Conservation (phyloP, 2,329 filamentous ascomycete genomes). For the Parasarocladium wereldwijsianum region DNA sequence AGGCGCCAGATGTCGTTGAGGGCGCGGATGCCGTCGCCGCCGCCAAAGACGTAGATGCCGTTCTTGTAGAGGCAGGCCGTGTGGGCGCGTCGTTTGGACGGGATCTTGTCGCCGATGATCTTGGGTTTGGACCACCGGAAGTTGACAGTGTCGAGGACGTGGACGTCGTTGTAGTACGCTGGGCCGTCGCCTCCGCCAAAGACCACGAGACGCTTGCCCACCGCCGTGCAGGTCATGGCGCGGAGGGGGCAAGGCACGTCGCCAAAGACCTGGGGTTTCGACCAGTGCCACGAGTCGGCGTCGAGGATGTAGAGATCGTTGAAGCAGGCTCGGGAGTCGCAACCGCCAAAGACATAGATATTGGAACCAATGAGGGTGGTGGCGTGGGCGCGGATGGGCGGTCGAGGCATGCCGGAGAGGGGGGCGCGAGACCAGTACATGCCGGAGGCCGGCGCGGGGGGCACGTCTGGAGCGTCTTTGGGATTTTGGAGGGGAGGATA, state of each 20-base stretch:
- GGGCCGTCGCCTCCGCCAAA: slow-evolving; percentile 58
- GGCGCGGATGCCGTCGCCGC: slow-evolving; percentile 54
- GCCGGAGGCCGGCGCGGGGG: slow-evolving; percentile 48
- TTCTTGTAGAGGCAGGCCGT: slow-evolving; percentile 60
- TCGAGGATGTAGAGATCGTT: slow-evolving; percentile 56
- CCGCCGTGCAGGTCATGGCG: slow-evolving; percentile 58
- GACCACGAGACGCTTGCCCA: slow-evolving; percentile 55
- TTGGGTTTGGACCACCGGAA: slow-evolving; percentile 51
- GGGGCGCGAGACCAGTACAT: slow-evolving; percentile 60
- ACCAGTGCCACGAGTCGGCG: slow-evolving; percentile 58
- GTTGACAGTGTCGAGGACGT: slow-evolving; percentile 56
- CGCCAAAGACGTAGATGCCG: slow-evolving; percentile 58
- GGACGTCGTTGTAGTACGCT: slow-evolving; percentile 58
- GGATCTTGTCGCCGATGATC: slow-evolving; percentile 41
- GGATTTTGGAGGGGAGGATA: slow-evolving; percentile 45
- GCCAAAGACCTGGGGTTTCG: slow-evolving; percentile 46
- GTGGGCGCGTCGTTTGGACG: slow-evolving; percentile 49
- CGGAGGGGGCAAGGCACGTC: slow-evolving; percentile 50
- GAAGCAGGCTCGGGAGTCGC: slow-evolving; percentile 52
- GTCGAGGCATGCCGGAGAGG: slow-evolving; percentile 46
- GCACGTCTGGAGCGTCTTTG: slow-evolving; percentile 41
- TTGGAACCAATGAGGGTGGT: slow-evolving; percentile 52
- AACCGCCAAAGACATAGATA: slow-evolving; percentile 55
- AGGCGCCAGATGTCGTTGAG: slow-evolving; percentile 61
- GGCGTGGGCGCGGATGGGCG: slow-evolving; percentile 50